These are phyloP conservation scores for Lizonia empirigonia DNA, from an alignment of 2,329 filamentous ascomycete genomes.

Conservation along the genomic window DNA sequence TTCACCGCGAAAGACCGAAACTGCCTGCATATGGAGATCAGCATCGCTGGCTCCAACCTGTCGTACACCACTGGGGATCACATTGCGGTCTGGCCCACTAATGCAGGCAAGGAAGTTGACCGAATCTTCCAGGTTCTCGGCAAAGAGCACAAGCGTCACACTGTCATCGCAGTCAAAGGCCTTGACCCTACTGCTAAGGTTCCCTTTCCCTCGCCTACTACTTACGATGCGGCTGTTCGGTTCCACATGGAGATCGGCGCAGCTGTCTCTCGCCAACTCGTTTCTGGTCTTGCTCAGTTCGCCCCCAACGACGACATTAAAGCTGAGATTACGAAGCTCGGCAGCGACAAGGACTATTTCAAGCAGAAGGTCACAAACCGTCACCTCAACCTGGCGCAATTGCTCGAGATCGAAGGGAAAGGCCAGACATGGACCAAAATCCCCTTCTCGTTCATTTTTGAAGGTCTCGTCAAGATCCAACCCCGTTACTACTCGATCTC, in stretches of 20 bases:
- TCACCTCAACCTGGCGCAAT: conserved; percentile 87
- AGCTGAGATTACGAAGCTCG: conserved; percentile 85
- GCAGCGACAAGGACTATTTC: conserved; percentile 95
- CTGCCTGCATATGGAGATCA: conserved; percentile 95
- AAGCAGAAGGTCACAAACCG: conserved; percentile 79
- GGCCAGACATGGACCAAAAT: conserved; percentile 80
- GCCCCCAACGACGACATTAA: conserved; percentile 84
- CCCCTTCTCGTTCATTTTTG: conserved; percentile 93
- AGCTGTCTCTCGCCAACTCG: conserved; percentile 93
- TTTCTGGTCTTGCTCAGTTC: conserved; percentile 85
- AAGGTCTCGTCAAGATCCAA: conserved; percentile 92
- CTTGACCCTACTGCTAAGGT: conserved; percentile 96
- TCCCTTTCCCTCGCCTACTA: conserved; percentile 95
- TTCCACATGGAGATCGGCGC: conserved; percentile 98
- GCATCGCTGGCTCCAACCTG: conserved; percentile 86
- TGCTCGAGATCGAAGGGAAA: conserved; percentile 74
- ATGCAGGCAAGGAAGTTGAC: conserved; percentile 89
- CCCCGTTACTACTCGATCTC: conserved; percentile 99
- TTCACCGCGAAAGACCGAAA: conserved; percentile 90
- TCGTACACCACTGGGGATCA: conserved; percentile 97
- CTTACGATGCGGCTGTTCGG: conserved; percentile 88
- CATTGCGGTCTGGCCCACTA: conserved; percentile 96
- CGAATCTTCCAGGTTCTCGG: conserved; percentile 82
- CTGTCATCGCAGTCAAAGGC: conserved; percentile 85
- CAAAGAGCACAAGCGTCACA: conserved; percentile 75